phyloP scores from a whole-genome alignment of 78 protist genomes.

The Dictyostelium intermedium region DNA sequence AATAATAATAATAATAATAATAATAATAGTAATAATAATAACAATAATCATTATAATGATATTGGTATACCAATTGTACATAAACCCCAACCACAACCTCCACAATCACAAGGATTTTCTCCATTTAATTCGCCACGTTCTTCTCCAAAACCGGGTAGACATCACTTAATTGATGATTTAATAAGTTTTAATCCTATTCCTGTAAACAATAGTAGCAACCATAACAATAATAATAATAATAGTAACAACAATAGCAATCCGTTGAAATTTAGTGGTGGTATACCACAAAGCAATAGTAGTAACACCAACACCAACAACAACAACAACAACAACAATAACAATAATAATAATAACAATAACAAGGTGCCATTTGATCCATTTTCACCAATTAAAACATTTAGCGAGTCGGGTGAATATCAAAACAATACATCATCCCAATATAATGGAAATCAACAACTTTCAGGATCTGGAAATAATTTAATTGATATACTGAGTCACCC shows the following conservation, averaged over 20 bases:
- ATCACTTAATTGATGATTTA: conserved; percentile 55
- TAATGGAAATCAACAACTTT: not conserved
- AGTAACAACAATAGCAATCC: not conserved
- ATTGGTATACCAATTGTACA: conserved; percentile 3
- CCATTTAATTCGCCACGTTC: conserved; percentile 59
- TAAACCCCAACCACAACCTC: not conserved
- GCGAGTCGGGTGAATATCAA: not conserved
- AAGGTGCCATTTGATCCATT: conserved; percentile 47
- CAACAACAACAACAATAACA: not conserved
- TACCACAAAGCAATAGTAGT: not conserved
- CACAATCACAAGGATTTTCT: conserved; percentile 31
- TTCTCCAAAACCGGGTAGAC: conserved; percentile 61
- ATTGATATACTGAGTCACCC: conserved; percentile 5
- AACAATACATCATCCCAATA: not conserved
- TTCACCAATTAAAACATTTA: conserved; percentile 35
- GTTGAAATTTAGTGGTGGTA: conserved; percentile 38
- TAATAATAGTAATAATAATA: not conserved
- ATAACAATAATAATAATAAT: not conserved
- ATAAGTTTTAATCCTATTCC: not conserved
- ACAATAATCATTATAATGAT: not conserved
- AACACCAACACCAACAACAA: not conserved
- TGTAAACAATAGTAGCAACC: not conserved
- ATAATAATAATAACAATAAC: not conserved
- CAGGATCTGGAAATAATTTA: not conserved
- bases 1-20: not conserved